Evolutionary conservation across 2,329 filamentous ascomycete genomes (phyloP), one percentile per base, ranked within the genome.

Genomic region (Periconia digitata): DNA sequence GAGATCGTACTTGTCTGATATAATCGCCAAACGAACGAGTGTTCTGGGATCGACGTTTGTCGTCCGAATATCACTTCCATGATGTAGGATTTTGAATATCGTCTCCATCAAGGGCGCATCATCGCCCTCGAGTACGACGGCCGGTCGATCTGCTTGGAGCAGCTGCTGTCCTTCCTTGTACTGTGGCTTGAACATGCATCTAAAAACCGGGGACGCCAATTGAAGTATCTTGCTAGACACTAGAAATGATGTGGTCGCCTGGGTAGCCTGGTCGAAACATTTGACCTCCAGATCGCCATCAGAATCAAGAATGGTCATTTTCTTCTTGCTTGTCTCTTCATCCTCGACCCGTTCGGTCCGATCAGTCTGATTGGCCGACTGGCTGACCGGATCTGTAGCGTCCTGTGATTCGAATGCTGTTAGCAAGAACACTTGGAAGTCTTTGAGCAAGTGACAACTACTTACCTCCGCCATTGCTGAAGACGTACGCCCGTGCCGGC

Each of bases 191-290:
- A 52, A 43, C 46, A 49, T 49, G 24, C 27, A 6, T 15, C 13
- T 22, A 36, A 49, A 52, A 24, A 49, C 43, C 13, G 46, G 29
- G 32, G 46, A 49, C 38, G 46, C 46, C 24, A 52, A 43, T 17
- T 40, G 46, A 22, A 52, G 40, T 24, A 49, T 24, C 40, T 46
- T 39, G 39, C 43, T 52, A 17, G 46, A 52, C 3, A 52, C 50
- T 29, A 39, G 43, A 27, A 52, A 46, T 22, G 27, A 21, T 8
- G 20, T 35, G 34, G 21, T 17, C 3, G 13, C 18, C 16, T 6
- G 10, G 13, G 4, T 16, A 3, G n/a, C 18, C 18, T 10, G 4
- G 5, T 37, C 3, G 3, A 4, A 5, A 16, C 35, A 37, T 17
- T 37, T 6, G 12, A 37, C 13, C 3, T 8, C 16, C 3, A 37